A percentile compares a stretch with the other conserved stretches of the same genome.
These are phyloP conservation scores for Lavandula angustifolia DNA, from an alignment of 257 asterid genomes.

Conservation along the genomic window DNA sequence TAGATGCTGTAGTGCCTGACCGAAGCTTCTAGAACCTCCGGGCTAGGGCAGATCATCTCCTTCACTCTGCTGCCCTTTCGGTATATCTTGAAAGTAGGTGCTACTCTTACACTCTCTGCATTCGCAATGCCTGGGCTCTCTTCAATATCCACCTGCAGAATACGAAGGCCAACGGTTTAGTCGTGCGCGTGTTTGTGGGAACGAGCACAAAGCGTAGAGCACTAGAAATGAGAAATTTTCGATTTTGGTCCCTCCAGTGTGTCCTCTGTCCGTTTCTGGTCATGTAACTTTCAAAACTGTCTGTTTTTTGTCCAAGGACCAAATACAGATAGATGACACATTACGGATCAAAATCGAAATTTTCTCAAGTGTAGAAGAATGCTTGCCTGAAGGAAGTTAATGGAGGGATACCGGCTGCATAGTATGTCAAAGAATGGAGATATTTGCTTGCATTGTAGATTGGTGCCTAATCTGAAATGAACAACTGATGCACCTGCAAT, in stretches of 20 bases:
- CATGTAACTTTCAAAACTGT: too few species aligned
- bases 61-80: slow-evolving; percentile 62
- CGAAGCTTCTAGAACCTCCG: slow-evolving; percentile 77
- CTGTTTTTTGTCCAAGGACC: too few species aligned
- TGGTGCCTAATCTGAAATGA: slow-evolving; percentile 53
- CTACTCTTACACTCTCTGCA: slow-evolving; percentile 67
- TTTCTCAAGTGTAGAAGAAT: too few species aligned
- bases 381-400: slow-evolving; percentile 74
- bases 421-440: slow-evolving; percentile 63
- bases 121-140: slow-evolving; percentile 56
- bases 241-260: too few species aligned
- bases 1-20: slow-evolving; percentile 74
- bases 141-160: slow-evolving; percentile 72
- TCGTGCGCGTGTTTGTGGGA: neutral
- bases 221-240: too few species aligned
- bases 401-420: slow-evolving; percentile 65
- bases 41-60: slow-evolving; percentile 81
- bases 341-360: too few species aligned
- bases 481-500: slow-evolving; percentile 75
- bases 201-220: too few species aligned
- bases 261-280: too few species aligned
- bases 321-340: too few species aligned
- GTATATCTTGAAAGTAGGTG: slow-evolving; percentile 87
- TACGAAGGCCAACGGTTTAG: neutral
- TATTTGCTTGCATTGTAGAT: slow-evolving; percentile 58